Base-by-base conservation (phyloP, 1,139 yeast genomes). In the Diutina neorugosa region DNA sequence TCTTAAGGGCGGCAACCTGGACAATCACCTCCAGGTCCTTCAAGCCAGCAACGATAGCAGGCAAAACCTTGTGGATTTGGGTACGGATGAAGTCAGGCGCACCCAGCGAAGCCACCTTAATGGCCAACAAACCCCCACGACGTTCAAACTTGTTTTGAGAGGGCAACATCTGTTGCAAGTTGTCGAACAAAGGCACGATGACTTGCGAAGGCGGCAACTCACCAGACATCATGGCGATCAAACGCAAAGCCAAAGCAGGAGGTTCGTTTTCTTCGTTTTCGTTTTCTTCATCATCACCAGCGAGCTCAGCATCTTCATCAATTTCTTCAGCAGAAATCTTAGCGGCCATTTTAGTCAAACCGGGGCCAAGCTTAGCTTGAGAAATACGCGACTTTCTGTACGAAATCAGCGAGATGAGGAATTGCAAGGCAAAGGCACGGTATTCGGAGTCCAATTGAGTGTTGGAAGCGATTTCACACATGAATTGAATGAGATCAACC, bases 141-240 rank as follows among this genome's bases (percentile, higher is more conserved):
- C 96, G 84, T 48, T 57, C 56, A 59, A 81, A 85, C 57, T 79
- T 78, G 65, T 86, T 81, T 23, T 81, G 59, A 19, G 96, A 84
- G 52, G 73, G 67, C 47, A 67, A 52, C 76, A 86, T 74, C 52
- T 77, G 64, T 52, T 84, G 83, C 60, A 89, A 70, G 58, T 79
- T 78, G 58, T 83, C 88, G 58, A 91, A 76, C 57, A 93, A 77
- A 54, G 96, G 93, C 57, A 76, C 78, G 59, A 90, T 82, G 56
- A 88, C 96, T 69, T 93, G 98, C 52, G 90, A 80, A 53, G 98
- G 96, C 54, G 98, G 96, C 62, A 94, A 76, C 63, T 85, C 89
- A 51, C 84, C 77, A 25, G 98, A 79, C 61, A 93, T 80, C 63
- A 81, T 79, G 54, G 91, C 87, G 54, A 93, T 69, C 59, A 93